Conservation (phyloP, 345 rosid genomes). For the Gossypium raimondii region DNA sequence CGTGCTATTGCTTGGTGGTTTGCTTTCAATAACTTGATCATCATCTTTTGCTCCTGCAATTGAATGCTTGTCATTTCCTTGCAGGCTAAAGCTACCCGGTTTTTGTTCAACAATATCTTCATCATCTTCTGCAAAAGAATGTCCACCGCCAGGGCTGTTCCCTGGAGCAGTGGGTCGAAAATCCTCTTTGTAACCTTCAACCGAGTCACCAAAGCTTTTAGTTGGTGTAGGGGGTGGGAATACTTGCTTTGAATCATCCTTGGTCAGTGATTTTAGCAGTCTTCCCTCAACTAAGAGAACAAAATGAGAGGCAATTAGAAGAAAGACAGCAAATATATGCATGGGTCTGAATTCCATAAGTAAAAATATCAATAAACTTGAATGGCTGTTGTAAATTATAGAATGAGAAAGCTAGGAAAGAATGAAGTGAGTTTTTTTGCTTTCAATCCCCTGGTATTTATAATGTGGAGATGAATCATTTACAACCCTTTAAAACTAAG, state of each 20-base stretch:
- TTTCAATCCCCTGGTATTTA: constrained; percentile 16
- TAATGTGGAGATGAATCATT: constrained; percentile 5
- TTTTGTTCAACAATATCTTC: not conserved
- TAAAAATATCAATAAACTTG: not conserved
- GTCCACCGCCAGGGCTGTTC: constrained; percentile 39
- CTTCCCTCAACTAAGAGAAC: constrained; percentile 32
- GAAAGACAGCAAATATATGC: constrained; percentile 2
- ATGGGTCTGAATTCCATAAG: constrained; percentile 11
- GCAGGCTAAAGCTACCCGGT: not conserved
- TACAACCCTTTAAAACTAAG: too few species aligned
- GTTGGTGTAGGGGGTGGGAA: not conserved
- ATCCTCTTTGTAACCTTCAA: constrained; percentile 7
- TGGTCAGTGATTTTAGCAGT: constrained; percentile 21
- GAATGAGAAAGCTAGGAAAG: not conserved
- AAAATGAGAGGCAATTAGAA: constrained; percentile 24
- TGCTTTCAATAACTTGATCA: constrained; percentile 3
- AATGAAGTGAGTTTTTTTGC: constrained; percentile 4
- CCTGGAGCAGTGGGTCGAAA: constrained; percentile 38
- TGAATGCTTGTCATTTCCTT: constrained; percentile 8
- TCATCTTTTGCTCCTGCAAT: constrained; percentile 23
- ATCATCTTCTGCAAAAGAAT: constrained; percentile 12
- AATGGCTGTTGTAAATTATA: not conserved
- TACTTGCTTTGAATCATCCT: constrained; percentile 3
- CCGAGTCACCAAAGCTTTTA: not conserved
- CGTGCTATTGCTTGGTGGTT: not conserved